phyloP scores from a whole-genome alignment of 73 alveolate genomes.

The Paramecium caudatum region DNA sequence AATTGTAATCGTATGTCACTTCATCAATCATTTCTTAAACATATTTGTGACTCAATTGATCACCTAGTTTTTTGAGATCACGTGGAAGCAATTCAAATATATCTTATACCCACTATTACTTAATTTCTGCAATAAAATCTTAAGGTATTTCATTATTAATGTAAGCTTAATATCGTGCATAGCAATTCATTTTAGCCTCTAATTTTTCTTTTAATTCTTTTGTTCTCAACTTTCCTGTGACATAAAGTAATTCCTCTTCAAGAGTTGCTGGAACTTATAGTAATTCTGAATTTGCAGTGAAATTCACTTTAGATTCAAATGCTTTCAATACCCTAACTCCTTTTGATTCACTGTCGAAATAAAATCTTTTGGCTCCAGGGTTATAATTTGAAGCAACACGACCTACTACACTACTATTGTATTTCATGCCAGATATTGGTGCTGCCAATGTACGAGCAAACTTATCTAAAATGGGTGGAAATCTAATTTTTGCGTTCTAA shows the following conservation, averaged over 20 bases:
- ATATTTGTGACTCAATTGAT: slow-evolving; percentile 82
- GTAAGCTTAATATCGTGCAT: slow-evolving; percentile 87
- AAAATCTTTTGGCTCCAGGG: slow-evolving; percentile 87
- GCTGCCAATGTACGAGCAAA: slow-evolving; percentile 98
- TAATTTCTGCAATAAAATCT: slow-evolving; percentile 94
- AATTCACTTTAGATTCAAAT: slow-evolving; percentile 82
- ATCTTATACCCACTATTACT: slow-evolving; percentile 92
- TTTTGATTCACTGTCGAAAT: slow-evolving; percentile 88
- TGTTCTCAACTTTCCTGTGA: slow-evolving; percentile 75
- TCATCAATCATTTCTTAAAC: slow-evolving; percentile 92
- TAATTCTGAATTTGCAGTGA: slow-evolving; percentile 82
- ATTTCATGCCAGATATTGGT: slow-evolving; percentile 89
- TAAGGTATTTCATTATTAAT: slow-evolving; percentile 92
- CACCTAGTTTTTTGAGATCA: slow-evolving; percentile 85
- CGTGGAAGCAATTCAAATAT: slow-evolving; percentile 92
- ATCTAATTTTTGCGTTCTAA: slow-evolving; percentile 85
- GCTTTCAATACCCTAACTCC: slow-evolving; percentile 85
- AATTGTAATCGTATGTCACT: slow-evolving; percentile 89
- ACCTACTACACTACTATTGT: slow-evolving; percentile 88
- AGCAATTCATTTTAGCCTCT: slow-evolving; percentile 85
- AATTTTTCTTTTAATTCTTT: slow-evolving; percentile 77
- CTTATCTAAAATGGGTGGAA: slow-evolving; percentile 97
- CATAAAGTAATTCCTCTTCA: slow-evolving; percentile 78
- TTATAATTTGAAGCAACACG: slow-evolving; percentile 92
- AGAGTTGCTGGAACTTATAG: slow-evolving; percentile 83